Percentiles rank a stretch among this genome's conserved stretches.
These are phyloP conservation scores for Vigna nakashimae DNA, from an alignment of 306 rosid genomes.

Conservation along the genomic window DNA sequence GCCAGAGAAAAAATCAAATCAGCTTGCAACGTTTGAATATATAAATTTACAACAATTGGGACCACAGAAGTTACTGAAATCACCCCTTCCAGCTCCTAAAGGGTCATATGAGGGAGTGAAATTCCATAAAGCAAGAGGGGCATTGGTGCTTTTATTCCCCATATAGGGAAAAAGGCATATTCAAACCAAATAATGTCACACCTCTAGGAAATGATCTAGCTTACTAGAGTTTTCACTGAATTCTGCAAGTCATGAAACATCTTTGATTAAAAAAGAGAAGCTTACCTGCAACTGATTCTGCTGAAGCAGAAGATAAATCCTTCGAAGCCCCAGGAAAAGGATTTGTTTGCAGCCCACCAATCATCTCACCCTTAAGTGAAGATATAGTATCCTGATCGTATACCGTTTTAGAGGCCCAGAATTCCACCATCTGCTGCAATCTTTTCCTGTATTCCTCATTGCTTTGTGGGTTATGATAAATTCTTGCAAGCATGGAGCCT, in stretches of 20 bases:
- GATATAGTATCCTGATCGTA: constrained; percentile 82
- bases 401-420: constrained; percentile 88
- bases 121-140: constrained; percentile 15
- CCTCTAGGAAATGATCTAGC: constrained; percentile 33
- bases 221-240: constrained; percentile 4
- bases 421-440: constrained; percentile 89
- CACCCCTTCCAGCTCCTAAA: constrained; percentile 20
- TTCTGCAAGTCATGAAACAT: constrained; percentile 18
- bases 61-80: constrained; percentile 17
- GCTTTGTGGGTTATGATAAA: constrained; percentile 89
- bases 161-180: background rate
- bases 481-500: constrained; percentile 95
- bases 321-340: constrained; percentile 65
- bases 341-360: constrained; percentile 70
- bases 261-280: constrained; percentile 18
- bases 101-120: background rate
- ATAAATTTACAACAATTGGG: constrained; percentile 28
- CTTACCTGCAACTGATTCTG: constrained; percentile 72
- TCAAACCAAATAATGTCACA: constrained; percentile 15
- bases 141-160: constrained; percentile 9
- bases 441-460: constrained; percentile 85
- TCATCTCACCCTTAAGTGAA: constrained; percentile 77
- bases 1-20: background rate
- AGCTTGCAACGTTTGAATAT: background rate
- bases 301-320: constrained; percentile 63